Evolutionary conservation across 2,329 filamentous ascomycete genomes (phyloP).

Genomic region (Clarireedia homoeocarpa): DNA sequence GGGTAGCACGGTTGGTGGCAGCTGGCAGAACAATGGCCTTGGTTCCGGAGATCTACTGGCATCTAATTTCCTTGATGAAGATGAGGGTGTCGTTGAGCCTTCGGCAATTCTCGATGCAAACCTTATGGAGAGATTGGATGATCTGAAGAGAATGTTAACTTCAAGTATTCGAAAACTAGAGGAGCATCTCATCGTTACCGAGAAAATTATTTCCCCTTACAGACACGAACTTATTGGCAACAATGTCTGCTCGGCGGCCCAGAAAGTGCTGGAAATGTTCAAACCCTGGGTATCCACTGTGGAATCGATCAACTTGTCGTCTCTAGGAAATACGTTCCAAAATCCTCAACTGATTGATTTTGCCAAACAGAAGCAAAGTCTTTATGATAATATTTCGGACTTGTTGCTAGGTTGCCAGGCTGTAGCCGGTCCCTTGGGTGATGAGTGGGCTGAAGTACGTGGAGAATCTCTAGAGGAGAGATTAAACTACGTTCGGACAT

Average conservation of each 20-base stretch:
- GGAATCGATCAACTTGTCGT: constrained; percentile 84
- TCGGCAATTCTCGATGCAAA: constrained; percentile 66
- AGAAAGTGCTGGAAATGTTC: constrained; percentile 79
- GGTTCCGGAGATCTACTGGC: constrained; percentile 62
- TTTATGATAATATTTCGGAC: constrained; percentile 91
- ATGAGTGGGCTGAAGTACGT: constrained; percentile 92
- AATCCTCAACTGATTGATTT: constrained; percentile 85
- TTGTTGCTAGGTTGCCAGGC: constrained; percentile 81
- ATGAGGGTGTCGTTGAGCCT: constrained; percentile 65
- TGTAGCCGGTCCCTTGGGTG: constrained; percentile 81
- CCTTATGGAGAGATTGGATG: constrained; percentile 75
- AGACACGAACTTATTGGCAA: constrained; percentile 77
- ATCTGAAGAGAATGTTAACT: constrained; percentile 77
- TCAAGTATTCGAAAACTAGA: constrained; percentile 81
- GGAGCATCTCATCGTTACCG: constrained; percentile 67
- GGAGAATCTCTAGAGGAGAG: constrained; percentile 85
- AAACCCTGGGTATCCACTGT: constrained; percentile 83
- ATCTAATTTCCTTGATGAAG: constrained; percentile 80
- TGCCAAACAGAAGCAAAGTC: constrained; percentile 79
- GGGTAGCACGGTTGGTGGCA: constrained; percentile 74
- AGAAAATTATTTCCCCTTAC: constrained; percentile 73
- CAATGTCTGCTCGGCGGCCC: constrained; percentile 68
- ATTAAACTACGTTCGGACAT: constrained; percentile 69
- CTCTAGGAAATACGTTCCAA: constrained; percentile 69
- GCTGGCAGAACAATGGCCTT: constrained; percentile 71